phyloP scores from a whole-genome alignment of 1,284 basidiomycete genomes.

The Hemileia vastatrix region DNA sequence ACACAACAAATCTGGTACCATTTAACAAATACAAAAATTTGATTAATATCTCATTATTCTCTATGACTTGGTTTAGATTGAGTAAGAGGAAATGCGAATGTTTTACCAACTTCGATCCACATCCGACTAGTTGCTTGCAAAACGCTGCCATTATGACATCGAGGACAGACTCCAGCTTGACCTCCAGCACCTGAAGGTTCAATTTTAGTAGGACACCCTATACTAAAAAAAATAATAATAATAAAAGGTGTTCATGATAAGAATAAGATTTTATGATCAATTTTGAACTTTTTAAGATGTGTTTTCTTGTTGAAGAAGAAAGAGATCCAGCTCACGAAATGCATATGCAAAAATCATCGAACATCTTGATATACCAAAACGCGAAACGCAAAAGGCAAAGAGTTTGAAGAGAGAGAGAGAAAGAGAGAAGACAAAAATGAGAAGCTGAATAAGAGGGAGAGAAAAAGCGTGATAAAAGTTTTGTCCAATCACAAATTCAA shows the following conservation, averaged over 20 bases:
- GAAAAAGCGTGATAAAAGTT: too few relatives aligned
- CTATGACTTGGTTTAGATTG: not conserved
- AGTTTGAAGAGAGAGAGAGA: too few relatives aligned
- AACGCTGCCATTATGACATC: conserved; percentile 11
- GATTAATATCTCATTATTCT: too few relatives aligned
- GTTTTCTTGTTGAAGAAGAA: too few relatives aligned
- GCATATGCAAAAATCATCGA: conserved; percentile 6
- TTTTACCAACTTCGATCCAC: conserved; percentile 7
- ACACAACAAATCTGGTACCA: conserved; percentile 19
- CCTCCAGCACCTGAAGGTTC: not conserved
- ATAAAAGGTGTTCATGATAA: not conserved
- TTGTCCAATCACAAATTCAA: too few relatives aligned
- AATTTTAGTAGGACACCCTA: conserved; percentile 17
- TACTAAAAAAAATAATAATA: not conserved
- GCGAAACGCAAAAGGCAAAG: too few relatives aligned
- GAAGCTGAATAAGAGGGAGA: too few relatives aligned
- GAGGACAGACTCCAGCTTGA: conserved; percentile 10
- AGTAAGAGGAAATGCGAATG: not conserved
- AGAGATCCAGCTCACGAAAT: conserved; percentile 6
- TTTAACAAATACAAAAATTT: not conserved
- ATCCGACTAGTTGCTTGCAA: conserved; percentile 1
- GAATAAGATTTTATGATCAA: not conserved
- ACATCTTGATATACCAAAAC: too few relatives aligned
- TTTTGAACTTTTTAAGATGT: too few relatives aligned
- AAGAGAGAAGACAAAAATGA: too few relatives aligned